Percentiles rank a stretch among this genome's conserved stretches.
These are phyloP conservation scores for Claviceps sp. DNA, from an alignment of 2,329 filamentous ascomycete species.

Conservation along the genomic window DNA sequence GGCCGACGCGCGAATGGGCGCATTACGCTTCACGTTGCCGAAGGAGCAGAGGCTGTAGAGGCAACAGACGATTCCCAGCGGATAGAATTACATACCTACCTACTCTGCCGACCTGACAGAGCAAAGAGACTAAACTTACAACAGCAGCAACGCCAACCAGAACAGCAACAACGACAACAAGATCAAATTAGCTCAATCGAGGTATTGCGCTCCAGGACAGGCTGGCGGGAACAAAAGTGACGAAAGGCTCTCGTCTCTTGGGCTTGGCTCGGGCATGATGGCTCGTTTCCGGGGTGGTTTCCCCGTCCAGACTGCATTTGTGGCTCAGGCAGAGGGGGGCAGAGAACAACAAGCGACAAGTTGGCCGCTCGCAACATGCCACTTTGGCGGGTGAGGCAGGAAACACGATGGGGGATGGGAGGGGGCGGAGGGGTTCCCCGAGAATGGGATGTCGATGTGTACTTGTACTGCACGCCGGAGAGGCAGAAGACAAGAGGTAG, in stretches of 20 bases:
- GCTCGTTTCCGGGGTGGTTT: neutral
- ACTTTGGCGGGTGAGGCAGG: neutral
- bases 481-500: no score
- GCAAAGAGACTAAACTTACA: no score
- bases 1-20: neutral
- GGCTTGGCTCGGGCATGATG: no score
- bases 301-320: no score
- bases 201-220: no score
- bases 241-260: no score
- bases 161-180: no score
- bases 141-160: no score
- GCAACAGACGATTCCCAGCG: neutral
- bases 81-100: neutral
- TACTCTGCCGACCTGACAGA: neutral
- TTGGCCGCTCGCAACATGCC: neutral
- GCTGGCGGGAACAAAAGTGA: no score
- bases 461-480: neutral
- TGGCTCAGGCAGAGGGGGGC: neutral
- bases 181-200: no score
- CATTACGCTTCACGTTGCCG: neutral
- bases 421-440: neutral
- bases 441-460: neutral
- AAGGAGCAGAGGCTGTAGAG: neutral
- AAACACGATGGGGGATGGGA: neutral
- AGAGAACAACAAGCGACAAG: neutral